phyloP scores from a whole-genome alignment of 805 yeast species.

The Hermanozyma aechmeae region DNA sequence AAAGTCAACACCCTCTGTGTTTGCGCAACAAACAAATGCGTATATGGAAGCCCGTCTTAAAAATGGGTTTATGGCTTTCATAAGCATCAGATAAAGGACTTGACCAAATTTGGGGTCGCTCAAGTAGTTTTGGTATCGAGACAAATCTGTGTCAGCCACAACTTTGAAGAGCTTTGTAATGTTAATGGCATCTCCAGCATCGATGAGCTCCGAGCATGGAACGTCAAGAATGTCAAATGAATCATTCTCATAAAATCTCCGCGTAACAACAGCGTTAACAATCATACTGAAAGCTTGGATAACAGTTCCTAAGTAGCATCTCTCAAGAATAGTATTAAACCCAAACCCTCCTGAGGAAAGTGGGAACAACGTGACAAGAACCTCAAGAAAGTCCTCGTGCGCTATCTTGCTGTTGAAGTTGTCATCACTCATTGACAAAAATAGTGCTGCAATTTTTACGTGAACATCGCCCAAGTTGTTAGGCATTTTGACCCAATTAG shows the following conservation, averaged over 20 bases:
- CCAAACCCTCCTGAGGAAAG: constrained; percentile 33
- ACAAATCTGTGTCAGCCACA: constrained; percentile 4
- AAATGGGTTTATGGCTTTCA: constrained; percentile 54
- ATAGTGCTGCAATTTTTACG: constrained; percentile 22
- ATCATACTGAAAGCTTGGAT: constrained; percentile 35
- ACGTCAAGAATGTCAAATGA: constrained; percentile 25
- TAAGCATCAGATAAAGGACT: constrained; percentile 42
- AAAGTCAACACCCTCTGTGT: constrained; percentile 20
- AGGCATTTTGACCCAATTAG: constrained; percentile 25
- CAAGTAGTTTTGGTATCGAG: constrained; percentile 4
- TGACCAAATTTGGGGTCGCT: constrained; percentile 21
- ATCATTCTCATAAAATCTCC: constrained; percentile 14
- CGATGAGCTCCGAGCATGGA: constrained; percentile 19
- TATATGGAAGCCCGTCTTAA: constrained; percentile 54
- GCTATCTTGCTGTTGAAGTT: constrained; percentile 24
- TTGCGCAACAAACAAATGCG: constrained; percentile 44
- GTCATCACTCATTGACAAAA: constrained; percentile 24
- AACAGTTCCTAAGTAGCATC: constrained; percentile 45
- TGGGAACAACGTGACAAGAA: constrained; percentile 42
- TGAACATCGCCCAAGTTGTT: constrained; percentile 20
- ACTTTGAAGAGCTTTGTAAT: constrained; percentile 17
- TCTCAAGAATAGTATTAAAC: constrained; percentile 37
- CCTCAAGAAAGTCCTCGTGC: constrained; percentile 43
- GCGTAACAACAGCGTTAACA: constrained; percentile 16
- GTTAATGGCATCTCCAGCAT: constrained; percentile 10